Percentiles rank a stretch among this genome's conserved stretches.
Conservation (phyloP, 2,329 filamentous ascomycete genomes). For the Juglanconis sp. region DNA sequence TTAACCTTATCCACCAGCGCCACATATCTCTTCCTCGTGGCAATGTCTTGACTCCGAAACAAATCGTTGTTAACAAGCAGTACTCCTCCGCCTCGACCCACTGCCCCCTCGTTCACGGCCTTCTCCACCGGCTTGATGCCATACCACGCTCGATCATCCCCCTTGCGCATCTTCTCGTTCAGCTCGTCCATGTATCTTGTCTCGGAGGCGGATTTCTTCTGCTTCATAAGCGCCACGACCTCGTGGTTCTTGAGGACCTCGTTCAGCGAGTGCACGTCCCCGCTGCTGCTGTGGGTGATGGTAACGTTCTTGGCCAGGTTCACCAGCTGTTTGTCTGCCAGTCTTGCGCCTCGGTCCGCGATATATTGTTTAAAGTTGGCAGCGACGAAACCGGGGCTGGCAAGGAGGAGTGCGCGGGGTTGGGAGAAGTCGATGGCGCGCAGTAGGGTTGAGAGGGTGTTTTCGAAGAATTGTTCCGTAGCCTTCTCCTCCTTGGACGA, state of each 20-base stretch:
- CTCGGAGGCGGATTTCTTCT: constrained; percentile 86
- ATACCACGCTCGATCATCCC: constrained; percentile 90
- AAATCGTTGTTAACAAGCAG: constrained; percentile 83
- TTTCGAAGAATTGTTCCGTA: constrained; percentile 74
- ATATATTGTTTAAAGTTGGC: constrained; percentile 74
- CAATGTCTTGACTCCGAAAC: constrained; percentile 79
- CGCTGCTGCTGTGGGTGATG: constrained; percentile 80
- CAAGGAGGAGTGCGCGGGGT: constrained; percentile 73
- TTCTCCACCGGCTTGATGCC: constrained; percentile 77
- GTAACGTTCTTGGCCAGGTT: constrained; percentile 59
- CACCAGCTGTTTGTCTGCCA: constrained; percentile 66
- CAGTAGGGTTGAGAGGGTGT: constrained; percentile 70
- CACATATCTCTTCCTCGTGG: constrained; percentile 76
- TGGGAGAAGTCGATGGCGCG: constrained; percentile 72
- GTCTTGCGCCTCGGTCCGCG: constrained; percentile 54
- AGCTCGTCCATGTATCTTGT: constrained; percentile 83
- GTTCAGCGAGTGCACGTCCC: constrained; percentile 81
- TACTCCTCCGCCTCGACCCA: constrained; percentile 80
- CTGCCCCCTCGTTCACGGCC: constrained; percentile 82
- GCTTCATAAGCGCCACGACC: constrained; percentile 71
- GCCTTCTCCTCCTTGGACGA: constrained; percentile 67
- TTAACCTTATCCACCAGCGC: constrained; percentile 83
- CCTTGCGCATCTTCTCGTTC: constrained; percentile 70
- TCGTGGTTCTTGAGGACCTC: constrained; percentile 82
- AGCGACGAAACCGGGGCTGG: constrained; percentile 86